A percentile compares a stretch with the other conserved stretches of the same genome.
Conservation (phyloP, 1,284 basidiomycete species). For the Hemileia vastatrix region DNA sequence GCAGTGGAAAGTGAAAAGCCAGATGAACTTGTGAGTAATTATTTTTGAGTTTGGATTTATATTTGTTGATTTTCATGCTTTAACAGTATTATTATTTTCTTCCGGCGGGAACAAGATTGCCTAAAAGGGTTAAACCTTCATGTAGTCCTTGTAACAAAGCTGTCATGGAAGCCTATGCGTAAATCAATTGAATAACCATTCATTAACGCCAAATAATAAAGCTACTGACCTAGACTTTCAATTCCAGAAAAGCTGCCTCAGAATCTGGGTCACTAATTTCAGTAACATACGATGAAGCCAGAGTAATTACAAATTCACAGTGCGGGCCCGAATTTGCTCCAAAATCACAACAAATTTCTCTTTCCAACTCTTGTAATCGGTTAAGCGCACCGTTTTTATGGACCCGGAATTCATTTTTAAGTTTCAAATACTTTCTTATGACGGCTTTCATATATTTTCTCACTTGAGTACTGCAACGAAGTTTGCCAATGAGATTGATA, state of each 20-base stretch:
- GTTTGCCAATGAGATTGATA: too few relatives aligned
- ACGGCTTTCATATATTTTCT: too few relatives aligned
- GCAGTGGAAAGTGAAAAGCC: slow-evolving; percentile 5
- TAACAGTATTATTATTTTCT: slow-evolving; percentile 18
- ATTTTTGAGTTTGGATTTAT: background rate
- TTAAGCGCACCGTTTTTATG: too few relatives aligned
- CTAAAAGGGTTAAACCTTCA: background rate
- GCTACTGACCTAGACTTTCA: background rate
- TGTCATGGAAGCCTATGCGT: slow-evolving; percentile 7
- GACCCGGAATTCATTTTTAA: too few relatives aligned
- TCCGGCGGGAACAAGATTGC: slow-evolving; percentile 6
- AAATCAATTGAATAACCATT: too few relatives aligned
- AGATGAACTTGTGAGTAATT: slow-evolving; percentile 10
- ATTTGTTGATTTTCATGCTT: background rate
- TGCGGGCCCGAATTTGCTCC: slow-evolving; percentile 13
- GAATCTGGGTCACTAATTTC: background rate
- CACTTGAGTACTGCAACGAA: too few relatives aligned
- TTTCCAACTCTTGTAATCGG: too few relatives aligned
- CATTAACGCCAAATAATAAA: background rate
- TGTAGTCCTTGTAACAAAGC: slow-evolving; percentile 3
- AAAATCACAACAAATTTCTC: too few relatives aligned
- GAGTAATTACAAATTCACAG: background rate
- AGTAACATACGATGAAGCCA: slow-evolving; percentile 1
- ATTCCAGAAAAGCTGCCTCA: background rate
- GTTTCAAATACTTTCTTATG: too few relatives aligned